A percentile compares a stretch with the other conserved stretches of the same genome.
These are phyloP conservation scores for Physcomitrium patens DNA, from an alignment of 225 moss, liverwort and hornwort genomes.

Conservation along the genomic window DNA sequence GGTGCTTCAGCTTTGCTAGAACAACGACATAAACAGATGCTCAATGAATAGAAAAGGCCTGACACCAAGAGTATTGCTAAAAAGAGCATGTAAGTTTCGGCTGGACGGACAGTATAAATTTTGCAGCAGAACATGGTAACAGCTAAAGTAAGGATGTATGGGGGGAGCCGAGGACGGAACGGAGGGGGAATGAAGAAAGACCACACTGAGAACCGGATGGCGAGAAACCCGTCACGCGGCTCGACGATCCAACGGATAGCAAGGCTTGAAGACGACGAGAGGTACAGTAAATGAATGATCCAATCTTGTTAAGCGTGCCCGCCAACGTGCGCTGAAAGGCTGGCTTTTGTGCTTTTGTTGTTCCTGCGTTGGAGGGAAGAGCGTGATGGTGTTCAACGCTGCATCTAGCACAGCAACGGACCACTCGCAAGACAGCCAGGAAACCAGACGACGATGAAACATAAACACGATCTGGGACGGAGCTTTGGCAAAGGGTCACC, in stretches of 20 bases:
- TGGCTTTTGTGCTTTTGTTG: no score
- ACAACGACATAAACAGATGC: slow-evolving; percentile 2
- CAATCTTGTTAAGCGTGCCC: not conserved
- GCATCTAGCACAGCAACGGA: not conserved
- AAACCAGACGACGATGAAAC: not conserved
- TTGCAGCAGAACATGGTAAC: slow-evolving; percentile 35
- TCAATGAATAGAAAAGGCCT: slow-evolving; percentile 30
- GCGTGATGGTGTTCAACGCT: not conserved
- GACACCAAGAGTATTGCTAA: slow-evolving; percentile 38
- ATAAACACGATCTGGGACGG: not conserved
- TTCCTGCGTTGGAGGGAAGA: not conserved
- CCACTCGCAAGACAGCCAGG: not conserved
- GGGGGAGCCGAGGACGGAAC: slow-evolving; percentile 22
- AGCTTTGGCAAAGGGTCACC: not conserved
- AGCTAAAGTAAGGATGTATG: slow-evolving; percentile 49
- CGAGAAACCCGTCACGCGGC: no score
- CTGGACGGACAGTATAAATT: slow-evolving; percentile 46
- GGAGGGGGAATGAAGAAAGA: not conserved
- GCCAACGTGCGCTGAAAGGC: no score
- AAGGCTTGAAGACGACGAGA: not conserved
- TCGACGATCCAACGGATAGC: not conserved
- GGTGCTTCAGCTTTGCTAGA: not conserved
- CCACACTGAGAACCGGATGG: not conserved
- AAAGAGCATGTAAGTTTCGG: slow-evolving; percentile 42
- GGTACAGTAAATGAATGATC: not conserved